These are phyloP conservation scores for Calocera viscosa DNA, from an alignment of 768 basidiomycete genomes.

Conservation along the genomic window DNA sequence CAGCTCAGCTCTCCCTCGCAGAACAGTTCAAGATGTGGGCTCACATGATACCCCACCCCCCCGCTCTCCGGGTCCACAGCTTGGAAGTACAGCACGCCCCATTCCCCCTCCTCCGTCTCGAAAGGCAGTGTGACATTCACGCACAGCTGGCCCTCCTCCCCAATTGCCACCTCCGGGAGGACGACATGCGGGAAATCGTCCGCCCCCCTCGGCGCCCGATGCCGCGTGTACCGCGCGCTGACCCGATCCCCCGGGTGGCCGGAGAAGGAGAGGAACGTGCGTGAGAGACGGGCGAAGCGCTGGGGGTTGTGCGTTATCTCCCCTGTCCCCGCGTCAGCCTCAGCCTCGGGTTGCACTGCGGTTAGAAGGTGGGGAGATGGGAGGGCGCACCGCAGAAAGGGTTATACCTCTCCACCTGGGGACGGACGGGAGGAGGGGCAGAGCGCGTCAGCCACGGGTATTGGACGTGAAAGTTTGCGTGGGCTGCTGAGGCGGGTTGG, in stretches of 20 bases:
- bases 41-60: neutral
- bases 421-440: neutral
- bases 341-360: no score
- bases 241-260: neutral
- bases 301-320: neutral
- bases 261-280: neutral
- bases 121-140: neutral
- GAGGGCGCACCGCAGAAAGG: neutral
- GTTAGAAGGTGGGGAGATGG: neutral
- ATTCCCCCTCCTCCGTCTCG: neutral
- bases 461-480: neutral
- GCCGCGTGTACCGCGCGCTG: neutral
- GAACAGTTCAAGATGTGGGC: neutral
- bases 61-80: neutral
- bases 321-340: neutral
- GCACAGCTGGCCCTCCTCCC: neutral
- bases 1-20: neutral
- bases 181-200: neutral
- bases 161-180: neutral
- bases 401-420: neutral
- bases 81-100: neutral
- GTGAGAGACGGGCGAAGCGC: neutral
- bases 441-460: neutral
- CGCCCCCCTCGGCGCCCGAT: neutral
- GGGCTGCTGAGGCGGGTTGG: neutral